Base-by-base conservation (phyloP, 768 basidiomycete species). In the Boletus rufocinnamomeus region DNA sequence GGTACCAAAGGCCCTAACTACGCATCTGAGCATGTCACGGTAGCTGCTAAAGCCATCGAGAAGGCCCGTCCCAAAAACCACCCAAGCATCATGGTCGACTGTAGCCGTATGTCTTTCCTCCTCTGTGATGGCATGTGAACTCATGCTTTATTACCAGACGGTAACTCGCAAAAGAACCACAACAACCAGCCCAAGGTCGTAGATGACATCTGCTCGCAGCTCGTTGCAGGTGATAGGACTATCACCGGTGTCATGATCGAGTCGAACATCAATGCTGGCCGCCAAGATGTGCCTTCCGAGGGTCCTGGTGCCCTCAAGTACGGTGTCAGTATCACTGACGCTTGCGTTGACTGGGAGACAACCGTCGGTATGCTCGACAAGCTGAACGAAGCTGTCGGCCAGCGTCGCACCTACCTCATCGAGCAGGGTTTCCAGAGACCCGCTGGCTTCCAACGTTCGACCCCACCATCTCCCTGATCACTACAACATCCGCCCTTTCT, bases 171-270 rank as follows among this genome's bases (percentile, higher is more conserved):
- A 59, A 98, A 98, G 79, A 88, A 97, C 75, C 91, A 96, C 78
- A 83, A 84, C 68, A 96, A 95, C 75, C 95, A 97, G 74, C 87
- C 94, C 19, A 85, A 85, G 64, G 92, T 93, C 44, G 68, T 92
- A 56, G 81, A 84, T 62, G 75, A 82, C 72, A 82, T 93, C 67
- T 86, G 85, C 73, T 75, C 73, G 3, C 96, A 98, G 75, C 83
- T 98, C 54, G 75, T 72, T 7, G 81, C 82, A 8, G 93, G 93
- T 28, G 77, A 81, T 54, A 79, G 73, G 57, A 79, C 81, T 66
- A 89, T 99, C 74, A 92, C 92, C 6, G 96, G 96, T 47, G 93
- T 98, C 57, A 98, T 99, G 96, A 84, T 99, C 70, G 96, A 99
- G 77, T 91, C 89, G 14, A 90, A 98, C 73, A 87, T 99, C 75